Conservation (phyloP, 148 eudicot genomes). For the Heliamphora exappendiculata region DNA sequence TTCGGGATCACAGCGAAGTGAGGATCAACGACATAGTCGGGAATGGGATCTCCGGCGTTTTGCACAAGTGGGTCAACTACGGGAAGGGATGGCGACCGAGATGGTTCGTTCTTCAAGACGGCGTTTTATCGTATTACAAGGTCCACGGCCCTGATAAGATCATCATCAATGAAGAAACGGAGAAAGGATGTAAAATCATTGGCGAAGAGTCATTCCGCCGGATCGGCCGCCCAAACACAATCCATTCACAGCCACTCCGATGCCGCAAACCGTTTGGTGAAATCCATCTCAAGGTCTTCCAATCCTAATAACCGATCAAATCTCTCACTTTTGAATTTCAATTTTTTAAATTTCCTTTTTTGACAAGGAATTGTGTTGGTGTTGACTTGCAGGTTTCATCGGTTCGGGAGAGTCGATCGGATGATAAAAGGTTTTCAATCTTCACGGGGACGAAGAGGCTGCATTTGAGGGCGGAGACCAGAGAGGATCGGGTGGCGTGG, state of each 20-base stretch:
- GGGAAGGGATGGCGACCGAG: slow-evolving; percentile 83
- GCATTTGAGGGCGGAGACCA: slow-evolving; percentile 68
- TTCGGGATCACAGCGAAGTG: slow-evolving; percentile 30
- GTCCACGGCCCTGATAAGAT: slow-evolving; percentile 74
- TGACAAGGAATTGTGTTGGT: background rate
- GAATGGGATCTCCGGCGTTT: slow-evolving; percentile 56
- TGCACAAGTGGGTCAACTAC: slow-evolving; percentile 82
- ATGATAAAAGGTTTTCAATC: slow-evolving; percentile 80
- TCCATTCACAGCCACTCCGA: slow-evolving; percentile 1
- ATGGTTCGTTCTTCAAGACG: slow-evolving; percentile 81
- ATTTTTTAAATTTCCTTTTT: background rate
- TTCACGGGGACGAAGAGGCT: slow-evolving; percentile 84
- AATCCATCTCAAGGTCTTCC: slow-evolving; percentile 70
- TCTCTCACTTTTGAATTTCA: background rate
- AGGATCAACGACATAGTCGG: slow-evolving; percentile 61
- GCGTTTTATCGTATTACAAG: slow-evolving; percentile 71
- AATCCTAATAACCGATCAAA: background rate
- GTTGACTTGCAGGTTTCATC: slow-evolving; percentile 46
- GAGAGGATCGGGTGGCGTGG: slow-evolving; percentile 66
- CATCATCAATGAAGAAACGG: slow-evolving; percentile 36
- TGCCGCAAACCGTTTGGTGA: slow-evolving; percentile 60
- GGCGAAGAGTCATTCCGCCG: slow-evolving; percentile 62
- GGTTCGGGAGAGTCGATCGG: slow-evolving; percentile 35
- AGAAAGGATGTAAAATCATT: slow-evolving; percentile 51
- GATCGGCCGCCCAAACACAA: slow-evolving; percentile 22